These are phyloP conservation scores for Helminthosporium solani DNA, from an alignment of 2,329 filamentous ascomycete species.

Conservation along the genomic window DNA sequence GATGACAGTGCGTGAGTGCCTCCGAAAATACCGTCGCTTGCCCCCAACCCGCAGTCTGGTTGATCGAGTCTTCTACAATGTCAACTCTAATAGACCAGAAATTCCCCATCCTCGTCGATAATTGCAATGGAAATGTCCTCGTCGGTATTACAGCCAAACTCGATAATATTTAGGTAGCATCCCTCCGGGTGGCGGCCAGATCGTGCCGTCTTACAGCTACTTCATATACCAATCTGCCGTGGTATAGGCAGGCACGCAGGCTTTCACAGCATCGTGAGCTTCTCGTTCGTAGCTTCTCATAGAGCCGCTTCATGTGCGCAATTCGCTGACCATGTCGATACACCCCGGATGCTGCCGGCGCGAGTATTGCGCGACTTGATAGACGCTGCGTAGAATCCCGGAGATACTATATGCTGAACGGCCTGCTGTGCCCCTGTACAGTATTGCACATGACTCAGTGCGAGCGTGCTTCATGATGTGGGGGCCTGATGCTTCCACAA, in stretches of 20 bases:
- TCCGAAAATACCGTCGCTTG: no score
- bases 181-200: slow-evolving; percentile 19
- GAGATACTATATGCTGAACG: neutral
- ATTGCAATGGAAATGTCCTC: slow-evolving; percentile 18
- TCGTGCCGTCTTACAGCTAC: slow-evolving; percentile 21
- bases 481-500: slow-evolving; percentile 10
- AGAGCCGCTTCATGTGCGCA: slow-evolving; percentile 9
- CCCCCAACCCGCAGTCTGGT: slow-evolving; percentile 14
- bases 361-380: neutral
- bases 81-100: slow-evolving; percentile 4
- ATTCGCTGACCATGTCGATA: slow-evolving; percentile 13
- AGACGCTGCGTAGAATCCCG: neutral
- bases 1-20: no score
- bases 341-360: slow-evolving; percentile 1
- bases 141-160: slow-evolving; percentile 15
- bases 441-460: no score
- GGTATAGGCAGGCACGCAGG: neutral
- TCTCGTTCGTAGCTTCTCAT: no score
- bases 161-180: slow-evolving; percentile 7
- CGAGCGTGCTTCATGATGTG: neutral
- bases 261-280: neutral
- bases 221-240: neutral
- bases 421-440: neutral
- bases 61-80: slow-evolving; percentile 7
- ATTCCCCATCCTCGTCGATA: slow-evolving; percentile 11